phyloP scores from a whole-genome alignment of 108 stramenopile species.

The Fistulifera pelliculosa region DNA sequence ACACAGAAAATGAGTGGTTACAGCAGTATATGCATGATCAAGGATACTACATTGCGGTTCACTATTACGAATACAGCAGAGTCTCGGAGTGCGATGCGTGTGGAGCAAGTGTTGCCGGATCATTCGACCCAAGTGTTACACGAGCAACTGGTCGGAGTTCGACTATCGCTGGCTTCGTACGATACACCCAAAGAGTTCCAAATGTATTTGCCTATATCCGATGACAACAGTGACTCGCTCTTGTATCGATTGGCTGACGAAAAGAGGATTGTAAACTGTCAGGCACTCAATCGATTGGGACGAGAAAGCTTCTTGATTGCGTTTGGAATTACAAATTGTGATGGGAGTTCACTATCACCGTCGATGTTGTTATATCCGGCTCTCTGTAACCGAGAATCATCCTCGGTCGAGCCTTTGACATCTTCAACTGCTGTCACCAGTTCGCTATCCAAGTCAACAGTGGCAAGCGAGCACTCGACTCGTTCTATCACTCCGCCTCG shows the following conservation, averaged over 20 bases:
- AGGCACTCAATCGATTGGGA: slow-evolving; percentile 37
- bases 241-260: not conserved
- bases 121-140: not conserved
- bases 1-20: not conserved
- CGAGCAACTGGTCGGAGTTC: not conserved
- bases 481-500: not conserved
- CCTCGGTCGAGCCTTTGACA: no score
- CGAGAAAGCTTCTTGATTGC: slow-evolving; percentile 64
- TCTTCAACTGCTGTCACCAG: no score
- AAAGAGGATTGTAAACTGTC: not conserved
- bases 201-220: not conserved
- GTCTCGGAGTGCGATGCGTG: not conserved
- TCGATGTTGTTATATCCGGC: not conserved
- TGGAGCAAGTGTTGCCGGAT: not conserved
- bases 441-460: not conserved
- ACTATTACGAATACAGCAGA: not conserved
- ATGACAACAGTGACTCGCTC: not conserved
- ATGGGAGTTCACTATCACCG: slow-evolving; percentile 13
- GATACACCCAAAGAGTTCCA: not conserved
- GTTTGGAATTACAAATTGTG: slow-evolving; percentile 55
- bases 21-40: no score
- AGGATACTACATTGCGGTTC: no score
- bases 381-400: no score
- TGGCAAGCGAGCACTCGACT: not conserved
- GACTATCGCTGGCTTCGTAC: not conserved